phyloP scores from a whole-genome alignment of 805 yeast species.

The Yamadazyma takamatsuzukensis region DNA sequence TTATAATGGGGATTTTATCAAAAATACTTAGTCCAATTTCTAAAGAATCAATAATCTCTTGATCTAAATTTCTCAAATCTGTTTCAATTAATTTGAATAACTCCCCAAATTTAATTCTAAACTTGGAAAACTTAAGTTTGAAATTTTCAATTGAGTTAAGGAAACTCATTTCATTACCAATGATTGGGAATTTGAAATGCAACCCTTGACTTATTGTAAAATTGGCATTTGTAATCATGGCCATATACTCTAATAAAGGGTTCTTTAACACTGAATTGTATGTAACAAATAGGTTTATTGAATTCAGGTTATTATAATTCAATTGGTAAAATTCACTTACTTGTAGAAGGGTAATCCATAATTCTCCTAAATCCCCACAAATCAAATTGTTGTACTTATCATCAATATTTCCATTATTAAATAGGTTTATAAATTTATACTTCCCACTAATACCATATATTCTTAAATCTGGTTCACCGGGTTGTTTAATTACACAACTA shows the following conservation, averaged over 20 bases:
- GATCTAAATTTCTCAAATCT: slow-evolving; percentile 40
- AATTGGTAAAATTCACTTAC: slow-evolving; percentile 54
- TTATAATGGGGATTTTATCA: slow-evolving; percentile 55
- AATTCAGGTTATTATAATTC: slow-evolving; percentile 19
- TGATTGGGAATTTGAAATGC: slow-evolving; percentile 66
- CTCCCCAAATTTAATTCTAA: slow-evolving; percentile 58
- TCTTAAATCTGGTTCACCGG: slow-evolving; percentile 41
- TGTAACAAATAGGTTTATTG: slow-evolving; percentile 59
- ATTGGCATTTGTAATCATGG: slow-evolving; percentile 65
- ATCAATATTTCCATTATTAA: slow-evolving; percentile 21
- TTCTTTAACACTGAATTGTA: slow-evolving; percentile 72
- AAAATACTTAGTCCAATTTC: slow-evolving; percentile 58
- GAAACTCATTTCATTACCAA: slow-evolving; percentile 65
- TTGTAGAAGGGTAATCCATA: slow-evolving; percentile 72
- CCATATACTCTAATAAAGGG: slow-evolving; percentile 64
- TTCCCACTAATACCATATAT: slow-evolving; percentile 74
- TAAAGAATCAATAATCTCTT: slow-evolving; percentile 40
- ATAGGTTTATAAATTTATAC: slow-evolving; percentile 59
- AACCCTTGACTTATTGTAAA: slow-evolving; percentile 70
- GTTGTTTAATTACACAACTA: slow-evolving; percentile 33
- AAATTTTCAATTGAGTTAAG: slow-evolving; percentile 61
- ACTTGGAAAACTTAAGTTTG: slow-evolving; percentile 57
- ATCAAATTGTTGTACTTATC: slow-evolving; percentile 7
- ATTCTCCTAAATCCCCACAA: slow-evolving; percentile 47
- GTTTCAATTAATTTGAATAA: slow-evolving; percentile 59